Conservation (phyloP, 371 early-diverging fungal genomes). For the Zychaea mexicana region DNA sequence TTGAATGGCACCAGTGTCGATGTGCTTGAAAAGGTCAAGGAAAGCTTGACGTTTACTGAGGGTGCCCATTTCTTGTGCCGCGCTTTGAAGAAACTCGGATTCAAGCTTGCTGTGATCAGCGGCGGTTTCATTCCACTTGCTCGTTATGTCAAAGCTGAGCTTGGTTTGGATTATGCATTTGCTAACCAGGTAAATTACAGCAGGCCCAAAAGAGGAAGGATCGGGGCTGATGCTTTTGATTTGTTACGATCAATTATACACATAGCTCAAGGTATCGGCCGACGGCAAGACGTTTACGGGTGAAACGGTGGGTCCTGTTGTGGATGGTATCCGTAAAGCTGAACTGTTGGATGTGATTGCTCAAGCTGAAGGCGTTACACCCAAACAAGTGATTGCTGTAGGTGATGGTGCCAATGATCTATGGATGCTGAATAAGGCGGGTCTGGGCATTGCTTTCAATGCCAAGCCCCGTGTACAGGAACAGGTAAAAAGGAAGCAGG, state of each 20-base stretch:
- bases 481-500: constrained; percentile 34
- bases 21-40: constrained; percentile 79
- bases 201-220: too few species aligned
- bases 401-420: constrained; percentile 99
- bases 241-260: not conserved
- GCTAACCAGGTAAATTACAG: constrained; percentile 86
- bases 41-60: constrained; percentile 81
- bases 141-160: constrained; percentile 81
- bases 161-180: constrained; percentile 95
- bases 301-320: constrained; percentile 84
- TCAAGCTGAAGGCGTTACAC: constrained; percentile 84
- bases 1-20: constrained; percentile 85
- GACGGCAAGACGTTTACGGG: constrained; percentile 87
- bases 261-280: constrained; percentile 74
- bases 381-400: constrained; percentile 94
- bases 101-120: constrained; percentile 92
- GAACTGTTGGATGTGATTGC: constrained; percentile 94
- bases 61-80: constrained; percentile 90
- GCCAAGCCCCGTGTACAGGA: constrained; percentile 97
- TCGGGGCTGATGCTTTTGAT: too few species aligned
- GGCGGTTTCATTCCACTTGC: constrained; percentile 96
- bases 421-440: constrained; percentile 95
- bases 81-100: constrained; percentile 89
- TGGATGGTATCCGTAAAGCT: constrained; percentile 92
- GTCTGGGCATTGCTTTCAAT: constrained; percentile 98